Conservation (phyloP, 495 filamentous ascomycete genomes). For the Aspergillus indologenus region DNA sequence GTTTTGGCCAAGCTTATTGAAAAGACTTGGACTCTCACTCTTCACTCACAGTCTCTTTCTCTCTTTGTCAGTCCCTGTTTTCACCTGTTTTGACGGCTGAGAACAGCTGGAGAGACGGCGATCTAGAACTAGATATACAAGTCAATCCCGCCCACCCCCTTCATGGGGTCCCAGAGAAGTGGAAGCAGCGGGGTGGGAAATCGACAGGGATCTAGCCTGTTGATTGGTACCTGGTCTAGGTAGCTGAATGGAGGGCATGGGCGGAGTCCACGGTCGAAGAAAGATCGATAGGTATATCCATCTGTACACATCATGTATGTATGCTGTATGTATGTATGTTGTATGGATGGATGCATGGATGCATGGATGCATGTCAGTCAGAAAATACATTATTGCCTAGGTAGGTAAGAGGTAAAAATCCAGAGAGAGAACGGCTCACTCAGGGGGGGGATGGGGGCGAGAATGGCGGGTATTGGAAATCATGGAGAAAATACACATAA, state of each 20-base stretch:
- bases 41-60: no score
- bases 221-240: conserved; percentile 7
- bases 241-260: conserved; percentile 11
- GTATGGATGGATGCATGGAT: background rate
- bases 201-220: conserved; percentile 20
- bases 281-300: background rate
- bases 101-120: conserved; percentile 4
- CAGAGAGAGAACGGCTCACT: no score
- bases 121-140: conserved; percentile 32
- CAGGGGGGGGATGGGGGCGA: background rate
- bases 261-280: background rate
- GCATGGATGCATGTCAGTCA: background rate
- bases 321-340: background rate
- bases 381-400: background rate
- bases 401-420: background rate
- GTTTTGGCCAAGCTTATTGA: background rate
- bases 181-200: conserved; percentile 28
- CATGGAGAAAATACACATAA: background rate
- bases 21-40: no score
- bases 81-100: background rate
- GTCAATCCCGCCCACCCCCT: conserved; percentile 10
- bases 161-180: conserved; percentile 26
- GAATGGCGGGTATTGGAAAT: background rate
- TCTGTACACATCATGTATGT: background rate
- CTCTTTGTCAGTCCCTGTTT: background rate